These are phyloP conservation scores for Conringia planisiliqua DNA, from an alignment of 345 rosid species.

Conservation along the genomic window DNA sequence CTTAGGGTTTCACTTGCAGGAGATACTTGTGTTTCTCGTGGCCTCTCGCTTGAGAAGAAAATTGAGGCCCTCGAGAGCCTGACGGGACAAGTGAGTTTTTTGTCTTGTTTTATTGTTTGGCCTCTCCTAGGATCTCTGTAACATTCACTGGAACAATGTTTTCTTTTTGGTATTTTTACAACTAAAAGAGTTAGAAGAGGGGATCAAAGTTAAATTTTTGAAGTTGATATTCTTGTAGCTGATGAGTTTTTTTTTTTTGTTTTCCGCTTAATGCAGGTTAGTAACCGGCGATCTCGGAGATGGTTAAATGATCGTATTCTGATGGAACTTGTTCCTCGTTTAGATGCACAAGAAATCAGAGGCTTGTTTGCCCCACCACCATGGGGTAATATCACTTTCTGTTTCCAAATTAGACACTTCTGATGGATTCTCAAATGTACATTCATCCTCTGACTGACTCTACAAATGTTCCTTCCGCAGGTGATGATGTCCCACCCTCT, in stretches of 20 bases:
- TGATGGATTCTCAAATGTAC: background rate
- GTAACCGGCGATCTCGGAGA: conserved; percentile 80
- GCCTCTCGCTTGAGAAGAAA: conserved; percentile 78
- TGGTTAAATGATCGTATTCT: conserved; percentile 88
- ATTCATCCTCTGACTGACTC: conserved; percentile 5
- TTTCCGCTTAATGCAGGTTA: conserved; percentile 47
- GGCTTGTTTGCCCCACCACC: conserved; percentile 99
- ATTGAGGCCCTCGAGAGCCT: conserved; percentile 87
- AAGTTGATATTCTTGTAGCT: background rate
- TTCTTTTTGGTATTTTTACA: background rate
- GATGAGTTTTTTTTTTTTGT: background rate
- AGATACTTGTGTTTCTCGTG: conserved; percentile 52
- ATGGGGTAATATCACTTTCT: conserved; percentile 56
- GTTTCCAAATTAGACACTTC: background rate
- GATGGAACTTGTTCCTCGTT: conserved; percentile 96
- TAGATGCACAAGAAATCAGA: conserved; percentile 79
- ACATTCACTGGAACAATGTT: background rate
- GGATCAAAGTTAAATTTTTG: background rate
- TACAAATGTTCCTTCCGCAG: conserved; percentile 42
- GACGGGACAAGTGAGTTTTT: conserved; percentile 59
- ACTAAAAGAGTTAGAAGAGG: background rate
- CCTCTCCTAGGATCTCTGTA: background rate
- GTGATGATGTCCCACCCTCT: conserved; percentile 80
- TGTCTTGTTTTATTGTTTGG: background rate
- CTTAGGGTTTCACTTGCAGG: conserved; percentile 39